These are phyloP conservation scores for Paramecium biaurelia DNA, from an alignment of 73 alveolate species.

Conservation along the genomic window DNA sequence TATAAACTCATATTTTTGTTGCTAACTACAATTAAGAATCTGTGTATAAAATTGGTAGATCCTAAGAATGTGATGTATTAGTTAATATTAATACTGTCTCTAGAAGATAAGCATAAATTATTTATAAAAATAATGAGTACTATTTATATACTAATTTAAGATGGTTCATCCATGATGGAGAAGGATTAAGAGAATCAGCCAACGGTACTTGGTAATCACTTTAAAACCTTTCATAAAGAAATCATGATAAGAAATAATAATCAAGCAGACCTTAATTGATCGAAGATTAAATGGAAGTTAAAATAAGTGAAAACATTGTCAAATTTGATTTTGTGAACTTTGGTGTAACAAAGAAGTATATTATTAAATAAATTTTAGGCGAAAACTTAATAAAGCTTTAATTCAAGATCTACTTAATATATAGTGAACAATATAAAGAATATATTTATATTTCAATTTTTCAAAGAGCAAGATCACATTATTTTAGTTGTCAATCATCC, in stretches of 20 bases:
- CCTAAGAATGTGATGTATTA: constrained; percentile 32
- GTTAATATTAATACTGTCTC: constrained; percentile 33
- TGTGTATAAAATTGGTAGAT: constrained; percentile 27
- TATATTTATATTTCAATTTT: neutral
- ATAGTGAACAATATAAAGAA: neutral
- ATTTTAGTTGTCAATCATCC: constrained; percentile 21
- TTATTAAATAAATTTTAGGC: neutral
- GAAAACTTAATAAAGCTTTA: neutral
- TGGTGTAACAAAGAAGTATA: constrained; percentile 28
- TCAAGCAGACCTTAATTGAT: neutral
- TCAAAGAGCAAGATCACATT: neutral
- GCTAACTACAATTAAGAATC: constrained; percentile 34
- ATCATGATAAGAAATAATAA: neutral
- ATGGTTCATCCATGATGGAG: constrained; percentile 49
- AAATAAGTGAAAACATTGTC: constrained; percentile 30
- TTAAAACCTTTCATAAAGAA: neutral
- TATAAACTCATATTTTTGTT: neutral
- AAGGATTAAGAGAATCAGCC: constrained; percentile 45
- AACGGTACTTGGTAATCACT: constrained; percentile 50
- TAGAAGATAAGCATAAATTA: constrained; percentile 20
- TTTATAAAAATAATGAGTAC: constrained; percentile 33
- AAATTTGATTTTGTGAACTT: constrained; percentile 36
- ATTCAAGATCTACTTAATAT: constrained; percentile 5
- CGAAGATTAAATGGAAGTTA: constrained; percentile 40
- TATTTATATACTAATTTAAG: neutral